phyloP scores from a whole-genome alignment of 371 early-diverging fungal genomes.

The Haplosporangium sp. region DNA sequence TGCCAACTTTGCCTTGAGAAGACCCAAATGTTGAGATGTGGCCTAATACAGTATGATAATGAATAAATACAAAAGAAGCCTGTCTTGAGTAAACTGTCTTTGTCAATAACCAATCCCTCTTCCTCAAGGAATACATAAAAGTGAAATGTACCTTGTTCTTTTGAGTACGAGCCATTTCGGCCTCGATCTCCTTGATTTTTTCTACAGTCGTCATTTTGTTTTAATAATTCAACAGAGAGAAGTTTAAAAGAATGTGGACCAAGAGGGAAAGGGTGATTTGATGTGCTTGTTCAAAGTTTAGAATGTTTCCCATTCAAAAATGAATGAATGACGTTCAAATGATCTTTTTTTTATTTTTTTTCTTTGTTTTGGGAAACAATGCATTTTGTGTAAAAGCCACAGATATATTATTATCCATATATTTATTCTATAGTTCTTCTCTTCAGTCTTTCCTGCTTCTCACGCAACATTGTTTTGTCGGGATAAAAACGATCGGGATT shows the following conservation, averaged over 20 bases:
- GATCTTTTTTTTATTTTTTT: neutral
- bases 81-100: too few relatives aligned
- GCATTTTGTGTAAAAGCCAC: conserved; percentile 1
- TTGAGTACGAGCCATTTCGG: conserved; percentile 94
- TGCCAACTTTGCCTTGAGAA: conserved; percentile 98
- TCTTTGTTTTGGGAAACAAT: neutral
- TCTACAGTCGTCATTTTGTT: conserved; percentile 69
- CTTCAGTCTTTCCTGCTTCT: conserved; percentile 1
- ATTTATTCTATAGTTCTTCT: neutral
- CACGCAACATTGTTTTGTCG: neutral
- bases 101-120: neutral
- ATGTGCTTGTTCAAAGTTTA: neutral
- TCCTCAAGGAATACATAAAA: neutral
- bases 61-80: neutral
- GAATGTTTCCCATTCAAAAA: neutral
- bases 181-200: conserved; percentile 90
- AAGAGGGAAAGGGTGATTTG: neutral
- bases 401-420: too few relatives aligned
- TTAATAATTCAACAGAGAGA: neutral
- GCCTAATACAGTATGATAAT: conserved; percentile 58
- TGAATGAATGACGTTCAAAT: neutral
- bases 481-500: neutral
- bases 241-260: neutral
- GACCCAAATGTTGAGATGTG: conserved; percentile 98
- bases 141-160: conserved; percentile 79